A percentile compares a stretch with the other conserved stretches of the same genome.
Conservation (phyloP, 768 basidiomycete genomes). For the Daedaleopsis nitida region DNA sequence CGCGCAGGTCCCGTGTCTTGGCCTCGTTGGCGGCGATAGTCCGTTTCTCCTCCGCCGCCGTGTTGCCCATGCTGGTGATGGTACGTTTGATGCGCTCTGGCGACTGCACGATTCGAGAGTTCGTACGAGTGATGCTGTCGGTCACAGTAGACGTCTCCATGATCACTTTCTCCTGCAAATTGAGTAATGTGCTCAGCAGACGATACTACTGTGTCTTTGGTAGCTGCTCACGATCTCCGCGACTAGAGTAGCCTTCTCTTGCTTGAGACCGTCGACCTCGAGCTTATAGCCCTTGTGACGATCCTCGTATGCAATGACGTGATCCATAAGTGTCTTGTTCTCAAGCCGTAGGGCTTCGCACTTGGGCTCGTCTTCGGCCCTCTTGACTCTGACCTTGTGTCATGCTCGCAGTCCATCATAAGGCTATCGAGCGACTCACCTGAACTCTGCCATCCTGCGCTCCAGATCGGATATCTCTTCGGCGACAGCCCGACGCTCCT, state of each 20-base stretch:
- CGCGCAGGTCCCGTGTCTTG: slow-evolving; percentile 76
- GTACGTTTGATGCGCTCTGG: slow-evolving; percentile 87
- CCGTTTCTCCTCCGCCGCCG: slow-evolving; percentile 71
- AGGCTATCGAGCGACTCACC: slow-evolving; percentile 41
- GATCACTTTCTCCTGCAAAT: slow-evolving; percentile 57
- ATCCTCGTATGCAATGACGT: slow-evolving; percentile 72
- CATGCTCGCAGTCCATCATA: not conserved
- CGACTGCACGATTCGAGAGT: slow-evolving; percentile 83
- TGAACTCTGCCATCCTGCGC: slow-evolving; percentile 53
- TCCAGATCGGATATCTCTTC: slow-evolving; percentile 52
- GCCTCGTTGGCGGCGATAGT: slow-evolving; percentile 63
- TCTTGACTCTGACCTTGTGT: slow-evolving; percentile 49
- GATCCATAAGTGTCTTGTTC: slow-evolving; percentile 61
- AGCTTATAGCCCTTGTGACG: slow-evolving; percentile 58
- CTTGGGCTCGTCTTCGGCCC: slow-evolving; percentile 69
- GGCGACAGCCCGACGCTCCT: slow-evolving; percentile 61
- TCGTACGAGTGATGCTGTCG: slow-evolving; percentile 63
- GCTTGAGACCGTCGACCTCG: slow-evolving; percentile 71
- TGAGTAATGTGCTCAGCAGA: not conserved
- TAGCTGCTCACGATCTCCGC: slow-evolving; percentile 57
- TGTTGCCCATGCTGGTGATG: slow-evolving; percentile 73
- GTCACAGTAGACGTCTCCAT: slow-evolving; percentile 58
- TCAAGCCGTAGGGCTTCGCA: slow-evolving; percentile 60
- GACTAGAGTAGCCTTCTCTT: slow-evolving; percentile 64
- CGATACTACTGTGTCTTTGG: too few species aligned